Evolutionary conservation across 208 protist species (phyloP), one percentile per base, ranked within the genome.

Genomic region (Leishmania lainsoni): DNA sequence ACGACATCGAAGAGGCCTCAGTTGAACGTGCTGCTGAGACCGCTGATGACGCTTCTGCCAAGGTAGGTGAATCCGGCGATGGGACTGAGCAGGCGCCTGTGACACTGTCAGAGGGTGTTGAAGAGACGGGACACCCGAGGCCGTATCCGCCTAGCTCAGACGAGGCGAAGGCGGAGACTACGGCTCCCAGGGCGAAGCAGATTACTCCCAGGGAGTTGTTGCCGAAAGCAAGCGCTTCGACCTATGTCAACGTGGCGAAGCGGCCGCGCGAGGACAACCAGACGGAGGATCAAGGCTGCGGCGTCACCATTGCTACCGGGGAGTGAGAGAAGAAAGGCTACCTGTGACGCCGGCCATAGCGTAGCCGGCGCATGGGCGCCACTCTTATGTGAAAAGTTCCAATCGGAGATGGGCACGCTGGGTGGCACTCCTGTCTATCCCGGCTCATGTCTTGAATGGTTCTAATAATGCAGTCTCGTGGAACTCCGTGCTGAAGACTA

Each of bases 111-210:
- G 65, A 78, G 54, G 52, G 42, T 3, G 26, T 22, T 39, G 73
- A 79, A 51, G 56, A 69, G 35, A 65, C 59, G 5, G 61, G 61
- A 16, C 69, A 78, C 45, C n/a, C 77, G 4, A 59, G 29, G 12
- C 42, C n/a, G 42, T 68, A 45, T 48, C 51, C 73, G n/a, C 42
- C 12, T 49, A 78, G 16, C 45, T 73, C 63, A 20, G 78, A 32
- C 26, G 82, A 86, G 39, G 79, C 63, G 20, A 85, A 81, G 59
- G 79, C 80, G 35, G 86, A 86, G 39, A 42, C 39, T 32, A 63
- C 39, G 39, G 61, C 32, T 3, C 51, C 61, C 42, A 81, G 45
- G 70, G 48, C 39, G 29, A 85, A 76, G 73, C 81, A 81, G 61
- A 80, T 80, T 59, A 83, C 83, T 29, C 83, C 83, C 35, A 80